Base-by-base conservation (phyloP, 345 rosid species). In the Pistacia vera region DNA sequence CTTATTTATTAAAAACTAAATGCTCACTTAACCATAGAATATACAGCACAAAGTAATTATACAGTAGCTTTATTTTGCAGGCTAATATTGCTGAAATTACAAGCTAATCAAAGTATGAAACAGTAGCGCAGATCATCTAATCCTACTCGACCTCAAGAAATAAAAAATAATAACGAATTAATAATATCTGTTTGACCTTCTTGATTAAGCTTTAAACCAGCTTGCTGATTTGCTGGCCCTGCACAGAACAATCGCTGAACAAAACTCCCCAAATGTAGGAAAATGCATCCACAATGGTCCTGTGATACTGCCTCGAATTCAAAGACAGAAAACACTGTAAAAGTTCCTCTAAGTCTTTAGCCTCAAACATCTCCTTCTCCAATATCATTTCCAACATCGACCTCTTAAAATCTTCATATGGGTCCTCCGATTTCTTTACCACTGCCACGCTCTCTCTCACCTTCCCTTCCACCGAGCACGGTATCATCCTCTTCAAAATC, bases 301-400 rank as follows among this genome's bases (percentile, higher is more conserved):
- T 80, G 64, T 88, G 90, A 67, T 90, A 82, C 38, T 79, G 77
- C 73, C 79, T 76, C 4, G 89, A 77, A 75, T 88, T 90, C 78
- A 90, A 77, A 8, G 85, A 76, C 77, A 90, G 66, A 68, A 84
- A 86, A 71, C 94, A 87, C 70, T 59, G 86, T 82, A 90, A 75
- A 60, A 88, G 92, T 54, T 83, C 81, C 81, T 87, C 85, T 61
- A 90, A 83, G 18, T 85, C 94, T 74, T 66, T 61, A 0, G 73
- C 83, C 57, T 81, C 88, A 55, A 80, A 85, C 72, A 88, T 77
- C 68, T 83, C 83, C 75, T 79, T 88, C 83, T 87, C 87, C 70
- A 83, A 38, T 78, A 90, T 86, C 92, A 90, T 87, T 82, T 90
- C 92, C 81, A 83, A 49, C 94, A 88, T 90, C 33, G 94, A 88